Evolutionary conservation across 208 protist genomes (phyloP), one percentile per base, ranked within the genome.

Genomic region (Leishmania lainsoni): DNA sequence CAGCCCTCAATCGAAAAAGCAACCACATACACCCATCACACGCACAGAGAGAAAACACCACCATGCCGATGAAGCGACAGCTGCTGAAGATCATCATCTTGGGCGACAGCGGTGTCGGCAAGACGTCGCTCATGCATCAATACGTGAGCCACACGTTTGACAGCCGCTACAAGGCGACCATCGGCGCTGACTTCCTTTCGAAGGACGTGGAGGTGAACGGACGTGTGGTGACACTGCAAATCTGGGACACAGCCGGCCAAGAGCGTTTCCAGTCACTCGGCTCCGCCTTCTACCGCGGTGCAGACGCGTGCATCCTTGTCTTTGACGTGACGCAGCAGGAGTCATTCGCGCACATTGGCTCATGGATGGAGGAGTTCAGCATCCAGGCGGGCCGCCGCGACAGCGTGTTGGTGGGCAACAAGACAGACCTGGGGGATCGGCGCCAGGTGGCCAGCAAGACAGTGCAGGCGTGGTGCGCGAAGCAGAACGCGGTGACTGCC

Each of bases 211-310:
- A 96, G 80, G 92, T 99, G 48, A 98, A 99, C 75, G 99, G 99
- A 32, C 85, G 97, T 65, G 75, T 98, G 14, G 98, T 99, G 20
- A 99, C 98, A 3, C 94, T 99, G 80, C 99, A 99, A 81, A 98
- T 99, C 51, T 98, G 97, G 96, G 94, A 98, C 80, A 98, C 94
- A 0, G 95, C 92, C 22, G 99, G 99, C 20, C 99, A 99, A 92
- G 99, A 99, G 90, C 95, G 99, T n/a, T 99, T 99, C 87, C 99
- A 99, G 85, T 97, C 92, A 8, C 94, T 99, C 58, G 99, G 99
- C 70, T 98, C 99, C 66, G 98, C 99, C 73, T 99, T 99, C 86
- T 99, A 99, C 92, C 95, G 99, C 76, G 99, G 99, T 35, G 99
- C 99, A 8, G 99, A 99, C 83, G 99, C 96, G 76, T 99, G 87